Conservation (phyloP, 2,329 filamentous ascomycete species). For the Trichoderma oligosporum region DNA sequence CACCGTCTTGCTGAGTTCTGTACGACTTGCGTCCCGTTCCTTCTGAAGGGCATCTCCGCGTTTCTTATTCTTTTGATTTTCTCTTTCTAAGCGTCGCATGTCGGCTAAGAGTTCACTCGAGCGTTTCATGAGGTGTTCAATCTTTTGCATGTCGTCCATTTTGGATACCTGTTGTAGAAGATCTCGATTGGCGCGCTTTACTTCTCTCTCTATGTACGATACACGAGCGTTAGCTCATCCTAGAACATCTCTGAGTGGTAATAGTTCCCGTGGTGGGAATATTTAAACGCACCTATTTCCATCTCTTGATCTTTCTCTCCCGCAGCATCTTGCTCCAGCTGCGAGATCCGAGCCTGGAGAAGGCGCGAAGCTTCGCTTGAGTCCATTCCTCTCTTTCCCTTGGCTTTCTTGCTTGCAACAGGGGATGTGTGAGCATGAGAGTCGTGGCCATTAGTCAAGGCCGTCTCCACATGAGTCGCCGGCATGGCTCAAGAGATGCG, state of each 20-base stretch:
- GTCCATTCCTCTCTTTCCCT: conserved; percentile 79
- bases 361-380: conserved; percentile 88
- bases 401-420: conserved; percentile 67
- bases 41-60: conserved; percentile 91
- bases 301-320: conserved; percentile 93
- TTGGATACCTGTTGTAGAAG: conserved; percentile 83
- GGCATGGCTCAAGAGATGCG: conserved; percentile 34
- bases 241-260: too few species aligned
- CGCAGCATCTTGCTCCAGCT: conserved; percentile 88
- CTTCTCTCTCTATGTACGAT: conserved; percentile 68
- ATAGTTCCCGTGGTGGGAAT: too few species aligned
- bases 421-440: conserved; percentile 37
- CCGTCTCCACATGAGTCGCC: conserved; percentile 40
- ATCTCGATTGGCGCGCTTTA: conserved; percentile 90
- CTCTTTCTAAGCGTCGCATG: conserved; percentile 92
- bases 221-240: conserved; percentile 4
- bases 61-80: conserved; percentile 94
- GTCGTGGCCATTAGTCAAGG: conserved; percentile 42
- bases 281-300: conserved; percentile 72
- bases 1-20: conserved; percentile 84
- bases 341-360: conserved; percentile 87
- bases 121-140: conserved; percentile 84
- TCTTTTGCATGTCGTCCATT: conserved; percentile 86
- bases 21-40: conserved; percentile 85
- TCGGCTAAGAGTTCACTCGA: conserved; percentile 88